Evolutionary conservation across 2,329 filamentous ascomycete species (phyloP).

Genomic region (Lecanicillium sp.): DNA sequence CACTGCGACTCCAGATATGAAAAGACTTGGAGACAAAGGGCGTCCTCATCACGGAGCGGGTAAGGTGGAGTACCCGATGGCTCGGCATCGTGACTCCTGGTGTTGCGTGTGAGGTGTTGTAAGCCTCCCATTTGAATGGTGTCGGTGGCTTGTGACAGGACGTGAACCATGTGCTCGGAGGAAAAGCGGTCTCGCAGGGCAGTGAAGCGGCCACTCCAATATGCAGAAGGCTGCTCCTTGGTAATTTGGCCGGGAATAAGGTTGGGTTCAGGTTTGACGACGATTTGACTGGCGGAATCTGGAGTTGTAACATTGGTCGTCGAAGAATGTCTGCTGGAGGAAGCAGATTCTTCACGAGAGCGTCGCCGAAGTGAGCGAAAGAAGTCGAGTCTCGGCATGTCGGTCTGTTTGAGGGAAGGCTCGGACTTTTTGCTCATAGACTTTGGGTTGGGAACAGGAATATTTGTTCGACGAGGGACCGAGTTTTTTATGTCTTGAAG

Average conservation of each 20-base stretch:
- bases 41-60: conserved; percentile 32
- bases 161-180: conserved; percentile 18
- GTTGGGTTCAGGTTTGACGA: background rate
- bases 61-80: conserved; percentile 3
- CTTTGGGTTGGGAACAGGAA: background rate
- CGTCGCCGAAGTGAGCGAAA: conserved; percentile 15
- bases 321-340: conserved; percentile 17
- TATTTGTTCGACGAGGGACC: conserved; percentile 29
- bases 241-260: conserved; percentile 25
- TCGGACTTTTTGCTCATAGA: background rate
- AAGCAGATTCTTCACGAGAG: conserved; percentile 18
- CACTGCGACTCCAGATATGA: conserved; percentile 41
- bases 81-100: background rate
- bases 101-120: background rate
- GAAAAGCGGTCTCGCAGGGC: conserved; percentile 45
- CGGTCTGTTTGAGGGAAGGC: background rate
- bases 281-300: background rate
- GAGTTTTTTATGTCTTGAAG: conserved; percentile 41
- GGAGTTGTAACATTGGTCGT: conserved; percentile 11
- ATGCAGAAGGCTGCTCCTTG: conserved; percentile 41
- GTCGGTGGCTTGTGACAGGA: conserved; percentile 1
- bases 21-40: conserved; percentile 39
- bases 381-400: conserved; percentile 11
- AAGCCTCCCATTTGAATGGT: background rate
- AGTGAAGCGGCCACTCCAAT: conserved; percentile 59